These are phyloP conservation scores for Capsicum rhomboideum DNA, from an alignment of 257 asterid genomes.

Conservation along the genomic window DNA sequence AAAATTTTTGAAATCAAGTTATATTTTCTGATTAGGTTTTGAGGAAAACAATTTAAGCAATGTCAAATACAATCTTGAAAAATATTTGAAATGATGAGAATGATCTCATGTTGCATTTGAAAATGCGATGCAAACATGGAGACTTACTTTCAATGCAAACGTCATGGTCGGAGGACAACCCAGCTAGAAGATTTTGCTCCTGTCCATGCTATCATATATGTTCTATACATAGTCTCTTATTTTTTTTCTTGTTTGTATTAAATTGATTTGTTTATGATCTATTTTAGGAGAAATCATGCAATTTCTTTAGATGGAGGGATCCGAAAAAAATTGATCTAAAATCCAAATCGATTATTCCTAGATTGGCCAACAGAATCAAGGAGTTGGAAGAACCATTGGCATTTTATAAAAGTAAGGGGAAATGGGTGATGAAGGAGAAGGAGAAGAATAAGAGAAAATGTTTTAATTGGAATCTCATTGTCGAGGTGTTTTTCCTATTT, in stretches of 20 bases:
- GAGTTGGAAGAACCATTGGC: too few species aligned
- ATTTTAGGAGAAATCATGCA: background rate
- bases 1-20: too few species aligned
- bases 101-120: background rate
- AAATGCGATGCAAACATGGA: background rate
- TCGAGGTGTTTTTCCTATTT: too few species aligned
- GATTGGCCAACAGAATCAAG: background rate
- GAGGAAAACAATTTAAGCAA: background rate
- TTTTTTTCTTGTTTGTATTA: background rate
- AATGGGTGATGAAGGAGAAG: too few species aligned
- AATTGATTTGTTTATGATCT: background rate
- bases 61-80: background rate
- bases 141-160: too few species aligned
- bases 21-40: background rate
- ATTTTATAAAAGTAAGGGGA: too few species aligned
- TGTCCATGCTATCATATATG: too few species aligned
- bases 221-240: too few species aligned
- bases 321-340: background rate
- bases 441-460: too few species aligned
- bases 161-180: too few species aligned
- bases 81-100: background rate
- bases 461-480: too few species aligned
- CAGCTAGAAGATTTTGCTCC: too few species aligned
- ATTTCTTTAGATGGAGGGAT: background rate
- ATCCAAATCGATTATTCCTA: background rate